Evolutionary conservation across 176 grass and related monocot genomes (phyloP).

Genomic region (Metroxylon sagu): DNA sequence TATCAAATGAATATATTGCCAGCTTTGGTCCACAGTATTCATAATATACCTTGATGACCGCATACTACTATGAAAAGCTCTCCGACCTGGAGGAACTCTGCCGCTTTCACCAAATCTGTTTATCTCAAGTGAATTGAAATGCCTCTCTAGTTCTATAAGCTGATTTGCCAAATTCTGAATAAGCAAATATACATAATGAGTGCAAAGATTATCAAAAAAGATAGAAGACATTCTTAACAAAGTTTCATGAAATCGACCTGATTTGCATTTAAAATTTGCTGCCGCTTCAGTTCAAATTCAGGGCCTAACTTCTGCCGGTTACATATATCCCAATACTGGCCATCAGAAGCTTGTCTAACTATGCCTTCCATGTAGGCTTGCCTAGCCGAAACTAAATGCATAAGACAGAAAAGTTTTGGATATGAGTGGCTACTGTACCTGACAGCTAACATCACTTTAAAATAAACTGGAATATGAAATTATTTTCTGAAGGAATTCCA

Average conservation of each 20-base stretch:
- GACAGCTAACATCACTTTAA: too few species aligned
- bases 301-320: constrained; percentile 79
- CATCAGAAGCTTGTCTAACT: constrained; percentile 77
- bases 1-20: too few species aligned
- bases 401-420: constrained; percentile 8
- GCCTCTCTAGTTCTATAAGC: constrained; percentile 78
- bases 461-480: too few species aligned
- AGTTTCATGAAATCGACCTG: constrained; percentile 37
- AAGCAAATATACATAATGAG: constrained; percentile 13
- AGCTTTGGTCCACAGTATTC: too few species aligned
- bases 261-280: constrained; percentile 78
- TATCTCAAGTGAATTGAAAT: constrained; percentile 96
- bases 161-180: constrained; percentile 80
- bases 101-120: constrained; percentile 71
- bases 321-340: constrained; percentile 89
- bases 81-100: constrained; percentile 45
- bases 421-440: too few species aligned
- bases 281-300: constrained; percentile 87
- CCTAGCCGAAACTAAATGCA: constrained; percentile 71
- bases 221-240: not conserved
- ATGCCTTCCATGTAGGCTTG: constrained; percentile 90
- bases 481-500: too few species aligned
- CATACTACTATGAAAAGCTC: constrained; percentile 42
- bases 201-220: not conserved
- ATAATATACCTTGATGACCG: constrained; percentile 46